Percentiles rank a stretch among this genome's conserved stretches.
These are phyloP conservation scores for Nannochloropsis salina DNA, from an alignment of 108 stramenopile genomes.

Conservation along the genomic window DNA sequence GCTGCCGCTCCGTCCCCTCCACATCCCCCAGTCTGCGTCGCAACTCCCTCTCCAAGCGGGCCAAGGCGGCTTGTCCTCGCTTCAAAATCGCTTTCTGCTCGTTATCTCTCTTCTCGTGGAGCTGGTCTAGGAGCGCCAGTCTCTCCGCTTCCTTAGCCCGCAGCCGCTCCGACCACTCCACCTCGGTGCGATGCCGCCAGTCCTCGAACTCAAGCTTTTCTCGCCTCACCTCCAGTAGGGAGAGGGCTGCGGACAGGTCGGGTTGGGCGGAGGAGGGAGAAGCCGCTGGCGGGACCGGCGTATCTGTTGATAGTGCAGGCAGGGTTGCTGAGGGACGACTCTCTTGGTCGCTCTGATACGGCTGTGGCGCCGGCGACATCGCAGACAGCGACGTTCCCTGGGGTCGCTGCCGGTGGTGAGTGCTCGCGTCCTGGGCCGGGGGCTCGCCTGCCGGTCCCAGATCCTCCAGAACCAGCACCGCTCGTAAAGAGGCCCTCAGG, in stretches of 20 bases:
- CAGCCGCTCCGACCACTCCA: not conserved
- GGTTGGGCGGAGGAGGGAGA: not conserved
- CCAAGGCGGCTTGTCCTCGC: not conserved
- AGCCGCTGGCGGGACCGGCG: too few species aligned
- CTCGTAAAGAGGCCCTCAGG: not conserved
- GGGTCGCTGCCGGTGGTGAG: too few species aligned
- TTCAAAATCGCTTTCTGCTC: not conserved
- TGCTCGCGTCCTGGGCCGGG: not conserved
- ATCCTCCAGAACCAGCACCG: not conserved
- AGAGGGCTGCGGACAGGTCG: not conserved
- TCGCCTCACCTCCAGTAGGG: not conserved
- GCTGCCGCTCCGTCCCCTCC: not conserved
- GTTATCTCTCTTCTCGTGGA: not conserved
- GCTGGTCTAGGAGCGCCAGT: not conserved
- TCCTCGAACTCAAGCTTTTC: conserved; percentile 6
- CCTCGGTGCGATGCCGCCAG: conserved; percentile 8
- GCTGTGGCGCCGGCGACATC: not conserved
- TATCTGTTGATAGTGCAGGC: not conserved
- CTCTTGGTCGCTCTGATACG: not conserved
- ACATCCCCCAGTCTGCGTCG: not conserved
- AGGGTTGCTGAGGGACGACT: not conserved
- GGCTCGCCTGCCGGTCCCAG: not conserved
- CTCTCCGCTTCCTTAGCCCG: not conserved
- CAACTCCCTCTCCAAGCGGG: not conserved
- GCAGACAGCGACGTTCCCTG: not conserved